Base-by-base conservation (phyloP, 2,329 filamentous ascomycete genomes). In the Zymoseptoria pseudotritici region DNA sequence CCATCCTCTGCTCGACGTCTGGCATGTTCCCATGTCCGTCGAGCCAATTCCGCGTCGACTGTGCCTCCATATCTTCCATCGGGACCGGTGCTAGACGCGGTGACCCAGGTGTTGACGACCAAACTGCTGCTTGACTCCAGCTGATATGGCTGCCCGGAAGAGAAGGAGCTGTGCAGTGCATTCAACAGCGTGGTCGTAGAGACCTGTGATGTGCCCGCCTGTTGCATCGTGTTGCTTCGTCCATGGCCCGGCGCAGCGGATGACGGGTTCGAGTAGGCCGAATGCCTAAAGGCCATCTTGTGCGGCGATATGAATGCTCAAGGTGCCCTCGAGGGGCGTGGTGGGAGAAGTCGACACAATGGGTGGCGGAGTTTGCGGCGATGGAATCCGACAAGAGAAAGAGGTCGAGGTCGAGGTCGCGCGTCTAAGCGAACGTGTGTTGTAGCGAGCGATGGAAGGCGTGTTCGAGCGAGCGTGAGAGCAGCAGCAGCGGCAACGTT, bases 91-190 rank as follows among this genome's bases (percentile, higher is more conserved):
- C 89, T 89, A 26, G 85, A 82, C 19, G 90, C 90, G 3, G 90
- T 96, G 57, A 94, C 82, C 92, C 92, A 97, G 59, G 91, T 97
- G 77, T 97, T 97, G 66, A 97, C 91, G 0, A 94, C 92, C 49
- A 97, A 75, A 73, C 91, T 96, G 42, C 92, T 94, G 66, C 90
- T 91, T 54, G 91, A 87, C 75, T 99, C 94, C 53, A 99, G 83
- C 63, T 83, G 82, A 73, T 96, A 94, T n/a, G 93, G 85, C 70
- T 91, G 86, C 29, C 86, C 86, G 2, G 89, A 86, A 54, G 90
- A 83, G 75, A 96, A 97, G 71, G 89, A 88, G 68, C 90, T 91
- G 77, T 99, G 94, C 53, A 97, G 83, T 58, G 90, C 85, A 76
- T 97, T 97, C 58, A 99, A 83, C 53, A 97, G 83, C 0, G 91